Evolutionary conservation across 2,329 filamentous ascomycete species (phyloP), one percentile per base, ranked within the genome.

Genomic region (Nemania sp.): DNA sequence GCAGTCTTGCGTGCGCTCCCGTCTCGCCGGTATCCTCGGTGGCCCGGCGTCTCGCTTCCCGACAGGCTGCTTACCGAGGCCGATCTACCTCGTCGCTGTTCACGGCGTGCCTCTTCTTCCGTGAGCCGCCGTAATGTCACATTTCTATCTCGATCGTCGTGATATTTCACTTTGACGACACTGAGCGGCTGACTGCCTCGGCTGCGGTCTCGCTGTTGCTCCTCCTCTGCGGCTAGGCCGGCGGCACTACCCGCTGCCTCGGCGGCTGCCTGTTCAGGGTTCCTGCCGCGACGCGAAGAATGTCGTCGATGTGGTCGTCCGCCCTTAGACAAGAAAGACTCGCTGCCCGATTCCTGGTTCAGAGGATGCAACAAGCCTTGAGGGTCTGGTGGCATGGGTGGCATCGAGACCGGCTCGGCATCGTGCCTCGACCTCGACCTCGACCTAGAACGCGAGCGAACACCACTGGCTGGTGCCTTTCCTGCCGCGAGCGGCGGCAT

Each of bases 111-210:
- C 70, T 89, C 86, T 63, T 86, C 82, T 25, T 87, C 85, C 0
- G 86, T 87, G 21, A 88, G 74, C 37, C 84, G 79, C 39, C 86
- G 81, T 43, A 89, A 75, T 13, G 86, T 89, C 58, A 89, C 81
- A 64, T 86, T 86, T 63, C 82, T 78, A 60, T 86, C 82, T 34
- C 79, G 80, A 67, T 88, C 85, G 65, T 86, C 83, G 64, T 87
- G 82, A 48, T 87, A 78, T 68, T 83, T 84, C 57, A 88, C 75
- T 70, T 84, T 86, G 59, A 88, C 81, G 56, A 88, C 81, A 68
- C 83, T 84, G 34, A 85, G 78, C 2, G 82, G 78, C 34, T 79
- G 77, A 67, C 79, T 81, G 5, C 77, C 76, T 53, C 75, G 76
- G 55, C 77, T 78, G 21, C 74, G 74, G 34, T 78, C 73, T 47